Evolutionary conservation across 768 basidiomycete genomes (phyloP).

Genomic region (Pleurotus pulmonarius): DNA sequence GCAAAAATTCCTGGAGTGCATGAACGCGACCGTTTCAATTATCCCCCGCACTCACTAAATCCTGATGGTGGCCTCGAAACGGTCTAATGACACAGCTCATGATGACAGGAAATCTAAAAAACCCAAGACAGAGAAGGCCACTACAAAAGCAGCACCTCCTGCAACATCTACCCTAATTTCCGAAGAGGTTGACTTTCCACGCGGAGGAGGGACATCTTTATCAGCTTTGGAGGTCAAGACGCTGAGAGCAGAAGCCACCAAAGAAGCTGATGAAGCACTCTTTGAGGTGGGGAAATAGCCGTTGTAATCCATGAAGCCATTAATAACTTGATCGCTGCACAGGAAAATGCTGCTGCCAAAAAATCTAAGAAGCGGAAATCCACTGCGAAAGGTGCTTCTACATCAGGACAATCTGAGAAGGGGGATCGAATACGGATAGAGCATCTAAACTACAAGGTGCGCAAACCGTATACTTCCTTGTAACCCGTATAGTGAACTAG

Average conservation of each 20-base stretch:
- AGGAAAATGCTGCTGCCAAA: constrained; percentile 40
- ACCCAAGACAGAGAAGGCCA: constrained; percentile 18
- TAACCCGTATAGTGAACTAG: constrained; percentile 9
- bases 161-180: constrained; percentile 35
- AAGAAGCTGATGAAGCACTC: constrained; percentile 80
- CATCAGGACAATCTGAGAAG: constrained; percentile 29
- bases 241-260: constrained; percentile 76
- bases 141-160: constrained; percentile 21
- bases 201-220: constrained; percentile 87
- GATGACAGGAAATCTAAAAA: constrained; percentile 1
- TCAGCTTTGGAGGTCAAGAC: constrained; percentile 89
- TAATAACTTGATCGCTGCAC: constrained; percentile 8
- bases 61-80: constrained; percentile 12
- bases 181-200: constrained; percentile 90
- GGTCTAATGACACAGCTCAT: background rate
- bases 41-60: background rate
- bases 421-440: constrained; percentile 71
- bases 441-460: constrained; percentile 90
- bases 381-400: constrained; percentile 40
- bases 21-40: constrained; percentile 2
- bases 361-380: constrained; percentile 42
- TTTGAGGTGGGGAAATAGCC: constrained; percentile 48
- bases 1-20: too few species aligned
- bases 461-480: constrained; percentile 3
- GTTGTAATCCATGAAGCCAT: constrained; percentile 10